Base-by-base conservation (phyloP, 805 yeast genomes). In the Scheffersomyces amazonensis region DNA sequence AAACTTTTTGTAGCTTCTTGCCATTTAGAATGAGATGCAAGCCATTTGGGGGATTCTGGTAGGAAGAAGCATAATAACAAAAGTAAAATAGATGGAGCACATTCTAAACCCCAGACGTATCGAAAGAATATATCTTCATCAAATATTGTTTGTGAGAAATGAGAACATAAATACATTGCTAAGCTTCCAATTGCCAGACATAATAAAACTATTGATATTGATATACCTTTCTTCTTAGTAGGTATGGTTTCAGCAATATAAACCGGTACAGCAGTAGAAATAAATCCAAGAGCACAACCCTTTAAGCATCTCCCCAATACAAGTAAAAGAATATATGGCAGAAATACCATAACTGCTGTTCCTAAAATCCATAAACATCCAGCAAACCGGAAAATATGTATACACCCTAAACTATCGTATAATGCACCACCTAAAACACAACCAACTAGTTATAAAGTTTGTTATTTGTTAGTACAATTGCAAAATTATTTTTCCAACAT, bases 1-100 rank as follows among this genome's bases (percentile, higher is more conserved):
- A 47, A 54, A 12, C 58, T 45, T 2, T 44, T 45, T 7, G 67
- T 58, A 11, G 75, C 73, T 34, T 62, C 57, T 2, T 40, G 39
- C 70, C 73, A 73, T 33, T 47, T 49, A 1, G 59, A 49, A 34
- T 52, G 55, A 1, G 62, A 47, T 0, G 50, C 48, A 35, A 47
- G 41, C 66, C 66, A 62, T 41, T 50, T 52, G 4, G 67, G 66
- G 1, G 64, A 56, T 37, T 60, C 64, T 4, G 66, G 65, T 1
- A 62, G 42, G 21, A 53, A 42, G 22, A 54, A 48, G 19, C 52
- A 34, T 8, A 53, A 34, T 6, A 49, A 24, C 2, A 54, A 28
- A 16, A 58, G 40, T 6, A 52, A 13, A 6, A 58, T 5, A 3
- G 54, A 49, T 0, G 64, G 64, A 4, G 47, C 13, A 4, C 41